Conservation (phyloP, 1,284 basidiomycete genomes). For the Coniophora puteana region DNA sequence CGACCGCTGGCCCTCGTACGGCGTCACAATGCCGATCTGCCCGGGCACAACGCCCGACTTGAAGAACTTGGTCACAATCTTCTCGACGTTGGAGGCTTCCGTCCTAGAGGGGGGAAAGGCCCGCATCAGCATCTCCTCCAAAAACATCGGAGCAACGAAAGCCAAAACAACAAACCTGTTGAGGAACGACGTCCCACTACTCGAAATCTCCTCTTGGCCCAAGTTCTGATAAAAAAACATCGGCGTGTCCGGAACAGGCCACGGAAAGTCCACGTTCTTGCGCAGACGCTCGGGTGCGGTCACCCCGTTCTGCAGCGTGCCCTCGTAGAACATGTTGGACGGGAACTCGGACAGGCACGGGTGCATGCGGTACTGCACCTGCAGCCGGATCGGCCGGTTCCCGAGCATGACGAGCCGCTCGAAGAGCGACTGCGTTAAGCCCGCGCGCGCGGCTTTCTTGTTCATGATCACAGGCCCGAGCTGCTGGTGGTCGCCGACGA, state of each 20-base stretch:
- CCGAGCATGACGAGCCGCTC: constrained; percentile 94
- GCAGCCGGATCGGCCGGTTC: constrained; percentile 95
- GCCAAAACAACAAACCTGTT: constrained; percentile 59
- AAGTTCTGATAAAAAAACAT: constrained; percentile 99
- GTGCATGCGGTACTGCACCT: constrained; percentile 99
- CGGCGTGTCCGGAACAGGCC: constrained; percentile 96
- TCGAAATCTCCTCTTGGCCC: constrained; percentile 98
- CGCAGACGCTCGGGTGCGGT: constrained; percentile 96
- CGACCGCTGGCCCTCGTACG: constrained; percentile 98
- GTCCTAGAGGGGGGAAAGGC: constrained; percentile 53
- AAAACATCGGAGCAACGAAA: constrained; percentile 9
- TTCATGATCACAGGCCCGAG: constrained; percentile 99
- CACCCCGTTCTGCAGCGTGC: constrained; percentile 97
- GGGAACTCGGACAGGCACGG: constrained; percentile 99
- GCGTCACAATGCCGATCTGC: constrained; percentile 98
- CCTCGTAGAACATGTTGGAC: constrained; percentile 99
- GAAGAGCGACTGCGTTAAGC: constrained; percentile 95
- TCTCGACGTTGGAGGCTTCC: constrained; percentile 98
- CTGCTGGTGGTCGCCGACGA: constrained; percentile 98
- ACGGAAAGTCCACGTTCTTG: constrained; percentile 98
- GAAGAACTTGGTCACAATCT: constrained; percentile 99
- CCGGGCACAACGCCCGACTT: constrained; percentile 94
- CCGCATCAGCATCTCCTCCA: constrained; percentile 1
- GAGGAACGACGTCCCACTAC: constrained; percentile 96
- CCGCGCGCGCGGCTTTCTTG: constrained; percentile 98